phyloP scores from a whole-genome alignment of 75 land plant species.

The Sequoiadendron giganteum region DNA sequence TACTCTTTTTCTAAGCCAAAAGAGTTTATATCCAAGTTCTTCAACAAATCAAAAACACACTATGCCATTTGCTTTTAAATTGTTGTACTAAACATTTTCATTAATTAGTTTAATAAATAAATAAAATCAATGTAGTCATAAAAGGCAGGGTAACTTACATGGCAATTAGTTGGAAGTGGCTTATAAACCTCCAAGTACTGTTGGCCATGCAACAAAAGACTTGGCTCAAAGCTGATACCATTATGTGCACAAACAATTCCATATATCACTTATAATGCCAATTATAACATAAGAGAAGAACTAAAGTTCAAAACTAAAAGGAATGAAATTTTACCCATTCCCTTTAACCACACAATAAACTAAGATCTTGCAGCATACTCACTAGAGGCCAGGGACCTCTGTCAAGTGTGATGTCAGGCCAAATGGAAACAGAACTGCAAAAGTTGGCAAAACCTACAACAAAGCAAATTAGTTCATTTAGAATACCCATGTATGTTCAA shows the following conservation, averaged over 20 bases:
- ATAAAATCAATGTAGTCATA: neutral
- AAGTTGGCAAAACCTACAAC: conserved; percentile 79
- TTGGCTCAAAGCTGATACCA: conserved; percentile 58
- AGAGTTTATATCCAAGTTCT: neutral
- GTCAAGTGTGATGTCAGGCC: neutral
- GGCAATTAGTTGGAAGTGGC: conserved; percentile 62
- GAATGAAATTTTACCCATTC: neutral
- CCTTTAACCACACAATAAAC: conserved; percentile 1
- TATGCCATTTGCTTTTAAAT: neutral
- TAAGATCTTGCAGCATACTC: conserved; percentile 21
- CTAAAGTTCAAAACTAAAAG: neutral
- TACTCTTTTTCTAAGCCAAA: neutral
- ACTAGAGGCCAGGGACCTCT: conserved; percentile 57
- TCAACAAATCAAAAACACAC: neutral
- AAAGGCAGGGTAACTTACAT: conserved; percentile 35
- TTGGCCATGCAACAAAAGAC: conserved; percentile 71
- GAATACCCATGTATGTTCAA: conserved; percentile 7
- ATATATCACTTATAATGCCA: neutral
- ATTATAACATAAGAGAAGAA: neutral
- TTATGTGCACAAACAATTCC: conserved; percentile 1
- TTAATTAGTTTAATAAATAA: neutral
- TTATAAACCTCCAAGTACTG: conserved; percentile 76
- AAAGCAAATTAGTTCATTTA: neutral
- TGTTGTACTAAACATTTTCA: neutral
- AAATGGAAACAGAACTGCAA: conserved; percentile 58